Conservation (phyloP, 768 basidiomycete species). For the Psilocybe tampanensis region DNA sequence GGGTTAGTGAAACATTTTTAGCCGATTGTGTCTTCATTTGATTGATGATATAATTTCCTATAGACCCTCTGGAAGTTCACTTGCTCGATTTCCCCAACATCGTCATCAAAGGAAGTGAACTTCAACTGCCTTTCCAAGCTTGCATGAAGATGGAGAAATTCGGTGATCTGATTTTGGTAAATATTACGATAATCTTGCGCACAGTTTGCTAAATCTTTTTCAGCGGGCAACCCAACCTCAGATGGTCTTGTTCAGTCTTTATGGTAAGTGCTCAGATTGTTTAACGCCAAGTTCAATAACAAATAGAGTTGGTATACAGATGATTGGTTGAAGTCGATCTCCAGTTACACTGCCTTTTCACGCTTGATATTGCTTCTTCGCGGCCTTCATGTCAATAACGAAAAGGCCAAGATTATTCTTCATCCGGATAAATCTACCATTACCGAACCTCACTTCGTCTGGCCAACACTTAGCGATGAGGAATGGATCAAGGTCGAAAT, state of each 20-base stretch:
- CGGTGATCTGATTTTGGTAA: conserved; percentile 90
- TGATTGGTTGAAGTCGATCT: conserved; percentile 99
- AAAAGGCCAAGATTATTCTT: conserved; percentile 98
- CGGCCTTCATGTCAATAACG: conserved; percentile 98
- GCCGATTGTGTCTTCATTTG: neutral
- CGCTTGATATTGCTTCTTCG: conserved; percentile 96
- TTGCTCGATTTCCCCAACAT: conserved; percentile 99
- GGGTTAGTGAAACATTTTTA: conserved; percentile 46
- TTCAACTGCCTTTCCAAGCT: conserved; percentile 99
- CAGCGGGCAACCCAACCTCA: conserved; percentile 97
- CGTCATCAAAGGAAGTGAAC: conserved; percentile 98
- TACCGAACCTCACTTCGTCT: conserved; percentile 97
- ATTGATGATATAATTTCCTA: conserved; percentile 8
- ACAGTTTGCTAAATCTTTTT: conserved; percentile 3
- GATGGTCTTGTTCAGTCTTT: conserved; percentile 98
- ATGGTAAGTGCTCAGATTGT: conserved; percentile 49
- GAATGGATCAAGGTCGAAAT: conserved; percentile 99
- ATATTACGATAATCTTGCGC: conserved; percentile 13
- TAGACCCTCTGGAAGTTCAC: conserved; percentile 95
- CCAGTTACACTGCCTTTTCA: conserved; percentile 98
- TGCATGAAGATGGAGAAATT: conserved; percentile 99
- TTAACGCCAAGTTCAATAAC: conserved; percentile 1
- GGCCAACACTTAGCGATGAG: conserved; percentile 91
- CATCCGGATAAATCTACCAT: conserved; percentile 97
- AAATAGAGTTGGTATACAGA: conserved; percentile 45